Evolutionary conservation across 331 rosid species (phyloP), one percentile per base, ranked within the genome.

Genomic region (Quercus phellos): DNA sequence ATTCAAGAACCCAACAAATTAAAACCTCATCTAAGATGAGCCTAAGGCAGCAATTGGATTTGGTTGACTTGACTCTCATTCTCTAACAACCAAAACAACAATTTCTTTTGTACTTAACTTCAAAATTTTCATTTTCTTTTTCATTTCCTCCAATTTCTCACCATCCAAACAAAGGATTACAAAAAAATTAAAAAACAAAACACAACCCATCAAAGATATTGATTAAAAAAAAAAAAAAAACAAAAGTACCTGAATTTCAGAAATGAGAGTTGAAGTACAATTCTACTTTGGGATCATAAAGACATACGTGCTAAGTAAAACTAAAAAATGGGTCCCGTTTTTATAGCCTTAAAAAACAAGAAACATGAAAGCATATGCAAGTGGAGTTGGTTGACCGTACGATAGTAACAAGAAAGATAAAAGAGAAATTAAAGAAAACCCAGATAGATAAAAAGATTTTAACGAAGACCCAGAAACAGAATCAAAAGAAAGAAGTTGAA

Each of bases 341-440:
- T 66, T 29, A 77, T 67, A 27, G 53, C 66, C 42, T 34, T 54
- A 55, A 83, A 66, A 29, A 43, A 51, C 55, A 30, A 75, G 74
- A 4, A 55, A 61, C 12, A 75, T 19, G 71, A 53, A 27, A 32
- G 66, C 43, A 68, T 70, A 60, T 6, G 4, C 26, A 35, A 68
- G 24, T 9, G 75, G 79, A 69, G 66, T 79, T 77, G 68, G 66
- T 79, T 79, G 83, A 70, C 74, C 35, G 24, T 35, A 32, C 27
- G 74, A 75, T 32, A 63, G 63, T 17, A 54, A 75, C 18, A 70
- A 75, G 54, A 51, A 68, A 78, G 8, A 12, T 43, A 10, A 32
- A 32, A 43, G 19, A 30, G 13, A 66, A 3, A 68, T 24, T n/a
- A 1, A 50, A 18, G 17, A 73, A 55, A 82, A 63, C 14, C 13